phyloP scores from a whole-genome alignment of 495 filamentous ascomycete genomes.

The Wilcoxina mikolae region DNA sequence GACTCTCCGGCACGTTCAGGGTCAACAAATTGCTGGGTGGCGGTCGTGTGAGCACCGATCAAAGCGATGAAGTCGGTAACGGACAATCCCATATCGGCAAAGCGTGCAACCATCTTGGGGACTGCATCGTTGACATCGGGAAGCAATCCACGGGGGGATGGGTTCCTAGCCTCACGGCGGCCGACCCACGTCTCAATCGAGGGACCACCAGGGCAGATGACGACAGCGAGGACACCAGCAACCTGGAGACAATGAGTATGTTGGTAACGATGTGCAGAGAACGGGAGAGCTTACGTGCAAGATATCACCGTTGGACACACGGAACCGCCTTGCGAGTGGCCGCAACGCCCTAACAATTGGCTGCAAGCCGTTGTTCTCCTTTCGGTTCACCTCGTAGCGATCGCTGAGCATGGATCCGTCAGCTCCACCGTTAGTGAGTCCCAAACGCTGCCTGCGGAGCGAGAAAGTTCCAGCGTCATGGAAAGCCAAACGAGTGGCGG shows the following conservation, averaged over 20 bases:
- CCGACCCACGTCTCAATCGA: slow-evolving; percentile 23
- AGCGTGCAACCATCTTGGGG: slow-evolving; percentile 18
- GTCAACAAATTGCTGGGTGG: slow-evolving; percentile 10
- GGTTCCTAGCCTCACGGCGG: slow-evolving; percentile 14
- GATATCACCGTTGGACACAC: slow-evolving; percentile 24
- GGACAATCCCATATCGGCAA: slow-evolving; percentile 27
- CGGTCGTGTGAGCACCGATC: slow-evolving; percentile 26
- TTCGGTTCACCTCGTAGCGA: slow-evolving; percentile 14
- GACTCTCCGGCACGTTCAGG: slow-evolving; percentile 6
- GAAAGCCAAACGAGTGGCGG: slow-evolving; percentile 1
- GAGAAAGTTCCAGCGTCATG: slow-evolving; percentile 8
- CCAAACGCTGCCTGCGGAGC: not conserved
- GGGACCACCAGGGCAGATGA: slow-evolving; percentile 28
- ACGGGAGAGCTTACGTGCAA: slow-evolving; percentile 7
- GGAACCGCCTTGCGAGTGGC: slow-evolving; percentile 9
- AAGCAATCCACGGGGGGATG: slow-evolving; percentile 18
- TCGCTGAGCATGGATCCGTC: slow-evolving; percentile 27
- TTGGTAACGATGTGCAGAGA: not conserved
- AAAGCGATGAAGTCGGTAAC: slow-evolving; percentile 26
- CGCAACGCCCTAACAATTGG: slow-evolving; percentile 16
- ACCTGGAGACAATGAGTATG: slow-evolving; percentile 7
- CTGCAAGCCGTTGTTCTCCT: slow-evolving; percentile 28
- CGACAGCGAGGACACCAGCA: slow-evolving; percentile 23
- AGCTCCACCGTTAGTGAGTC: slow-evolving; percentile 16
- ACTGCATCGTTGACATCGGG: slow-evolving; percentile 23